Base-by-base conservation (phyloP, 2,329 filamentous ascomycete species). In the Aspergillus arachidicola region DNA sequence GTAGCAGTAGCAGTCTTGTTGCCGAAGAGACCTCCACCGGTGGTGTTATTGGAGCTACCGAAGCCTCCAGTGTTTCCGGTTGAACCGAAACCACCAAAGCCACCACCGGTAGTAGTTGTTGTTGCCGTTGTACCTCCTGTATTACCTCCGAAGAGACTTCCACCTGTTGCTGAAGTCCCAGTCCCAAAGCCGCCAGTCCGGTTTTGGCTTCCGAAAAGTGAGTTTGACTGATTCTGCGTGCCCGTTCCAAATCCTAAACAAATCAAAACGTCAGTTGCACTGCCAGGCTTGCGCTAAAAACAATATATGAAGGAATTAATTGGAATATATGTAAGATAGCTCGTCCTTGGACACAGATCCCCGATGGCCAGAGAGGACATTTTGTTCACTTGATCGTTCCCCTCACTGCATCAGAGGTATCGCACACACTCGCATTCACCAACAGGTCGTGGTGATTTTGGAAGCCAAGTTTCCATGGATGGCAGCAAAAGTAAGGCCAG, bases 191-290 rank as follows among this genome's bases (percentile, higher is more conserved):
- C 72, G 54, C 68, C 64, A 36, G 74, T 54, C 45, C 74, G 73
- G 58, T 70, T 71, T 66, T 75, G 72, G 57, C 62, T 69, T 50
- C 78, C 78, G 68, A 80, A 80, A 23, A 79, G 67, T 9, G 76
- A 71, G 59, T 71, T 73, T 36, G 70, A 61, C 63, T 76, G 74
- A 34, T 65, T 75, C 62, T 76, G 73, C 34, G 68, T 75, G 60
- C 66, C 71, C 38, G 74, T 23, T 64, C 78, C 78, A 66, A 80
- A 80, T 64, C 73, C 78, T 80, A 72, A 58, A 59, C 34, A 61
- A 60, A 16, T 61, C 64, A 58, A 66, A 16, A 23, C 7, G 62
- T 75, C 58, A 74, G 69, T 59, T 48, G 4, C 30, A 43, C 14
- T 45, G 36, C 26, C 3, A 19, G 16, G 28, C 48, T 6, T 26